phyloP scores from a whole-genome alignment of 1,284 basidiomycete genomes.

The Heliocybe sulcata region DNA sequence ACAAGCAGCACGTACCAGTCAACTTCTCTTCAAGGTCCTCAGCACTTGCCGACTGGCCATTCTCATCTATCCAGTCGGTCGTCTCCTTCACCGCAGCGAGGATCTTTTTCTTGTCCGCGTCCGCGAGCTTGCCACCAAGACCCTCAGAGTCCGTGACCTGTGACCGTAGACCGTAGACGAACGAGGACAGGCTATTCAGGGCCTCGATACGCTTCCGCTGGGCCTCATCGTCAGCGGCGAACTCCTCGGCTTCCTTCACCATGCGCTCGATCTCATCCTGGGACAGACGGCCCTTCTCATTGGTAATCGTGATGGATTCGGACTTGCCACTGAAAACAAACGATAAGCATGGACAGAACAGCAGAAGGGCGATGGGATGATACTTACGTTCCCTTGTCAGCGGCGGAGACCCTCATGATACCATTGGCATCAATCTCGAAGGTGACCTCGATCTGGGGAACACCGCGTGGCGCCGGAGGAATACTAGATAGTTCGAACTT shows the following conservation, averaged over 20 bases:
- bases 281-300: constrained; percentile 79
- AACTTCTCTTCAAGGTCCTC: constrained; percentile 94
- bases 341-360: neutral
- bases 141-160: constrained; percentile 86
- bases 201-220: constrained; percentile 87
- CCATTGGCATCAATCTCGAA: constrained; percentile 95
- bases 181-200: constrained; percentile 71
- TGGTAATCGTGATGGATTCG: constrained; percentile 84
- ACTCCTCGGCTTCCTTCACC: constrained; percentile 90
- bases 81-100: constrained; percentile 82
- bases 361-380: neutral
- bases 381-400: constrained; percentile 86
- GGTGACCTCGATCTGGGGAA: constrained; percentile 91
- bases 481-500: constrained; percentile 93
- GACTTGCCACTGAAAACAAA: constrained; percentile 61
- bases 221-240: constrained; percentile 79
- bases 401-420: constrained; percentile 84
- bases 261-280: constrained; percentile 89
- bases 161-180: constrained; percentile 79
- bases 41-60: constrained; percentile 68
- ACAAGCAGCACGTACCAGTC: constrained; percentile 27
- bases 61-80: constrained; percentile 86
- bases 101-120: constrained; percentile 87
- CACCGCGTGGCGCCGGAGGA: constrained; percentile 91
- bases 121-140: constrained; percentile 83